Base-by-base conservation (phyloP, 2,329 filamentous ascomycete genomes). In the Diaporthe australafricana region DNA sequence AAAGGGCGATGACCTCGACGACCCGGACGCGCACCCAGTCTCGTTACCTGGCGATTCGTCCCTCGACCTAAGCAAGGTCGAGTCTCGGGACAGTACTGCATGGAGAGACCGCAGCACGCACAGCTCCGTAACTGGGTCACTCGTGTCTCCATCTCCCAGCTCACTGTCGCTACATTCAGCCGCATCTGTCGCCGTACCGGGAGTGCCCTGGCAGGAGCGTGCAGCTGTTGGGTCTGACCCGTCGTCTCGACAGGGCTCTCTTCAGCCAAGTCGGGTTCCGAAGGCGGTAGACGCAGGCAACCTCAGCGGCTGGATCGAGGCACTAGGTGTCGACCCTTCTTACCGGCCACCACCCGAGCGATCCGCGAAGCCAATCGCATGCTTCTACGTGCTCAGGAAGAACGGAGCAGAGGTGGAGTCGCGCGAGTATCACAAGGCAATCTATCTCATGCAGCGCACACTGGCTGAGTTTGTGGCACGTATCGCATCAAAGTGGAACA, bases 221-320 rank as follows among this genome's bases (percentile, higher is more conserved):
- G 87, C 89, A 47, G 85, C 87, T 62, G 85, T 87, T 14, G 83
- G 85, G 30, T 84, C 84, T 22, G 84, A 80, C 9, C 78, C 82
- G 6, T 74, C 79, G 0, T 81, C 84, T 3, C 82, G 81, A 47
- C 84, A 84, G 71, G 74, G 87, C 82, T 81, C 87, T 76, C 79
- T 91, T 81, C 80, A 93, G 53, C 86, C 86, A 0, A 87, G 84
- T 1, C 86, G 84, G 70, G 78, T 90, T 55, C 81, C 80, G 68
- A 87, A 87, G 75, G 87, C 86, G 0, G 90, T 91, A 68, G 88
- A 90, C 27, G 84, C 89, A 45, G 92, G 92, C 12, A 90, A 88
- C 30, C 84, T 95, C 35, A 92, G 90, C 73, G 93, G 93, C 7
- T 98, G 93, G 91, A 96, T 98, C 74, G 95, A 98, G 79, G 94